Percentiles rank a stretch among this genome's conserved stretches.
phyloP scores from a whole-genome alignment of 257 asterid species.

The Solanum tarijense region DNA sequence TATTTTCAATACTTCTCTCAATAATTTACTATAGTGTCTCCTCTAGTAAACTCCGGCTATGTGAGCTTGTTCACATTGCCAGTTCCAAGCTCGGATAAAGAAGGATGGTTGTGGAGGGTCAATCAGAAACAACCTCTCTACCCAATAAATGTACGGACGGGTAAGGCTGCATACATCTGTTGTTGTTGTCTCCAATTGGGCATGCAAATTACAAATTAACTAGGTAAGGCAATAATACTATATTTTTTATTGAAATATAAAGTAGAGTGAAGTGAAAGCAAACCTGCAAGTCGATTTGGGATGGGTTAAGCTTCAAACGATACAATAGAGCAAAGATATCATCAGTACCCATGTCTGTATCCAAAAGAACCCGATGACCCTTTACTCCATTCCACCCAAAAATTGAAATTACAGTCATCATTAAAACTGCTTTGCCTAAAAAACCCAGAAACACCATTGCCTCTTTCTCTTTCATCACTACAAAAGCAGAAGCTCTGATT shows the following conservation, averaged over 20 bases:
- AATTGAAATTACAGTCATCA: not conserved
- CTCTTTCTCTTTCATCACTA: not conserved
- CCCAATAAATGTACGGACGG: no score
- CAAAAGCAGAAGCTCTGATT: not conserved
- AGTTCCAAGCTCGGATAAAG: rapidly evolving
- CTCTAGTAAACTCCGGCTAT: no score
- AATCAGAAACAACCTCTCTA: no score
- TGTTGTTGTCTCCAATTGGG: not conserved
- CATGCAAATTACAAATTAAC: not conserved
- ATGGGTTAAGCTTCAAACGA: constrained; percentile 58
- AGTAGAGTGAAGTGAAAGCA: not conserved
- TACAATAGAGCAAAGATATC: constrained; percentile 74
- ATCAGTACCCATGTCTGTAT: constrained; percentile 72
- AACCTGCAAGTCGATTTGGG: not conserved
- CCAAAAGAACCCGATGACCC: not conserved
- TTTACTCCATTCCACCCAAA: not conserved
- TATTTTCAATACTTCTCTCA: no score
- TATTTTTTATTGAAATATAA: not conserved
- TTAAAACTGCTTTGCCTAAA: not conserved
- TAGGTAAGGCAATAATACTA: not conserved
- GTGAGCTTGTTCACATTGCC: no score
- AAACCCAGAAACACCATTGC: not conserved
- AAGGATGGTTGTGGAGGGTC: rapidly evolving
- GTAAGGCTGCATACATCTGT: no score
- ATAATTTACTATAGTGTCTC: no score